Conservation (phyloP, 768 basidiomycete genomes). For the Leccinum subgranulosum region DNA sequence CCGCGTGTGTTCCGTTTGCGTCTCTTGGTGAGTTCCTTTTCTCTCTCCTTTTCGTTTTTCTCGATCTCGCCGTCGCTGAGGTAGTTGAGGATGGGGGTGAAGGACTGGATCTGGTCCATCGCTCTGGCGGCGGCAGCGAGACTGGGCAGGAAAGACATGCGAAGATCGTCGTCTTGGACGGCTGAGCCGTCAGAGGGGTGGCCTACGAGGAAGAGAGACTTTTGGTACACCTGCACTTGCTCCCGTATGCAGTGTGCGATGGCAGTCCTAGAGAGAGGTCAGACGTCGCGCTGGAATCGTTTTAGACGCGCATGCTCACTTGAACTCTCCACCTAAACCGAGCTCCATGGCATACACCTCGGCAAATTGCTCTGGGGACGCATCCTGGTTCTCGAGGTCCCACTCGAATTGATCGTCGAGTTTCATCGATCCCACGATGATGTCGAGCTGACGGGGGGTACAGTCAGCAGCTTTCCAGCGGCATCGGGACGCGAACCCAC, state of each 20-base stretch:
- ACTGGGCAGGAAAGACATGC: slow-evolving; percentile 84
- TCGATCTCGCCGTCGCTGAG: slow-evolving; percentile 89
- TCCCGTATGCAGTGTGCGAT: slow-evolving; percentile 95
- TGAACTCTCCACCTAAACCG: slow-evolving; percentile 90
- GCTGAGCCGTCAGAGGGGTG: slow-evolving; percentile 77
- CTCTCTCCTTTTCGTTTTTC: slow-evolving; percentile 85
- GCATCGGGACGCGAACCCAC: slow-evolving; percentile 41
- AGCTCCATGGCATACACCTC: slow-evolving; percentile 82
- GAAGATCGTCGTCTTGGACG: slow-evolving; percentile 88
- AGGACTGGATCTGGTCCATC: slow-evolving; percentile 72
- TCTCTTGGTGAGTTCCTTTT: slow-evolving; percentile 87
- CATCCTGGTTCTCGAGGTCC: slow-evolving; percentile 80
- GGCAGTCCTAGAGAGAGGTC: slow-evolving; percentile 64
- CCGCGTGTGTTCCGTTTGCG: slow-evolving; percentile 83
- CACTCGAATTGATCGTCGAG: slow-evolving; percentile 97
- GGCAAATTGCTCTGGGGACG: slow-evolving; percentile 91
- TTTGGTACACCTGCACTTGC: slow-evolving; percentile 88
- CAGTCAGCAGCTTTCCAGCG: slow-evolving; percentile 5
- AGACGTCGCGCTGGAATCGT: slow-evolving; percentile 1
- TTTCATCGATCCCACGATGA: slow-evolving; percentile 89
- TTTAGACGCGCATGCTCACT: slow-evolving; percentile 43
- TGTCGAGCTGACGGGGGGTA: slow-evolving; percentile 66
- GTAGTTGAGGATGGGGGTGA: slow-evolving; percentile 86
- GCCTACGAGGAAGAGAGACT: slow-evolving; percentile 86
- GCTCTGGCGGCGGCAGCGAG: slow-evolving; percentile 68